Evolutionary conservation across 2,329 filamentous ascomycete species (phyloP), one percentile per base, ranked within the genome.

Genomic region (Acrocalymma vagum): DNA sequence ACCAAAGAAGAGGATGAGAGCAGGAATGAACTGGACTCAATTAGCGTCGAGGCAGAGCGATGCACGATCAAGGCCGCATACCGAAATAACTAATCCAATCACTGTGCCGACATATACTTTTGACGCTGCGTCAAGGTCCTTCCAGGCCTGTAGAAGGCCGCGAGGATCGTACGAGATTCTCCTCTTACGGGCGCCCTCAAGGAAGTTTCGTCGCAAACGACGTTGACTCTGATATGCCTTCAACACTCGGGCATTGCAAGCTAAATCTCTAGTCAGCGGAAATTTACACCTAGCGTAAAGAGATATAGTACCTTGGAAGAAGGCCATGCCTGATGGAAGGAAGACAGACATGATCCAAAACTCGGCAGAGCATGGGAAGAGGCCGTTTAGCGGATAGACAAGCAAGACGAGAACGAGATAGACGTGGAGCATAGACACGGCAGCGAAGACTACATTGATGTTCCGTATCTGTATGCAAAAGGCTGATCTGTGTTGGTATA

Each of bases 1-100:
- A 22, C 84, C 73, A 52, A 84, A 72, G 64, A 78, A 88, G 65
- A 86, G 79, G 35, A 84, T 61, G 23, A 84, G 49, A 0, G 83
- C 81, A 9, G 85, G 70, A 38, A 81, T 53, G 3, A 87, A 63
- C 84, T 87, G 51, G 11, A n/a, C 4, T 5, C 29, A 34, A 15
- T 67, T 30, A 65, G 58, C 29, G 5, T 15, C 27, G 38, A 18
- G 22, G 34, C 33, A 26, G 29, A 34, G 24, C 30, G 26, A 17
- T 22, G 34, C 26, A 36, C 17, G 7, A 6, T 23, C 9, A 15
- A 5, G n/a, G 14, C n/a, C 30, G 42, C 62, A 33, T 54, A 69
- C 66, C 6, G 66, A 63, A 24, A 68, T 31, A 3, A 62, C 38
- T 17, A 69, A 42, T 14, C 62, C 65, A 7, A 52, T 14, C 6